Evolutionary conservation across 2,329 filamentous ascomycete genomes (phyloP).

Genomic region (Claviceps arundinis): DNA sequence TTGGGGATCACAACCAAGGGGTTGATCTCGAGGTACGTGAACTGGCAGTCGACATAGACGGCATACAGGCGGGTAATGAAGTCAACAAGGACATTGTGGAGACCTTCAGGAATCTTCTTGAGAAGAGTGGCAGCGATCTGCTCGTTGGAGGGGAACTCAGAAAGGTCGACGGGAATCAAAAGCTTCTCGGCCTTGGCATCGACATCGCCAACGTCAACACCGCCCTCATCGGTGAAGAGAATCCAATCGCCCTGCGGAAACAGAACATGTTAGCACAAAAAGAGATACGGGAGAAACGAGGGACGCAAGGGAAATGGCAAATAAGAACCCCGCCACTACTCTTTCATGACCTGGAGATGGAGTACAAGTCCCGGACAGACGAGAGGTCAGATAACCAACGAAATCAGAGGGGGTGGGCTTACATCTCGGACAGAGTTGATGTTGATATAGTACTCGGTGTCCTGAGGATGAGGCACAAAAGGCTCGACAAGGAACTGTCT

Average conservation of each 20-base stretch:
- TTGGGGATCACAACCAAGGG: conserved; percentile 96
- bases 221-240: conserved; percentile 98
- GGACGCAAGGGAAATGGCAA: neutral
- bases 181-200: conserved; percentile 99
- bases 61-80: conserved; percentile 98
- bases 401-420: conserved; percentile 36
- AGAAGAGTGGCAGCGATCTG: conserved; percentile 75
- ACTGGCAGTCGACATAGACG: conserved; percentile 99
- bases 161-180: conserved; percentile 88
- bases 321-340: neutral
- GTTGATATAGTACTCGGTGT: conserved; percentile 99
- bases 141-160: conserved; percentile 90
- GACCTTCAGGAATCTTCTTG: conserved; percentile 84
- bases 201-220: conserved; percentile 98
- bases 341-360: neutral
- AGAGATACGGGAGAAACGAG: neutral
- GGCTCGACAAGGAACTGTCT: conserved; percentile 97
- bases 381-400: neutral
- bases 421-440: conserved; percentile 99
- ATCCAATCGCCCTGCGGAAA: conserved; percentile 84
- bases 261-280: conserved; percentile 12
- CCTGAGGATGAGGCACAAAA: conserved; percentile 87
- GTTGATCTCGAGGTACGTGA: conserved; percentile 99
- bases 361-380: neutral
- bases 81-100: conserved; percentile 97